A percentile compares a stretch with the other conserved stretches of the same genome.
Evolutionary conservation across 192 early-diverging fungal species (phyloP).

Genomic region (Radiomyces spectabilis): DNA sequence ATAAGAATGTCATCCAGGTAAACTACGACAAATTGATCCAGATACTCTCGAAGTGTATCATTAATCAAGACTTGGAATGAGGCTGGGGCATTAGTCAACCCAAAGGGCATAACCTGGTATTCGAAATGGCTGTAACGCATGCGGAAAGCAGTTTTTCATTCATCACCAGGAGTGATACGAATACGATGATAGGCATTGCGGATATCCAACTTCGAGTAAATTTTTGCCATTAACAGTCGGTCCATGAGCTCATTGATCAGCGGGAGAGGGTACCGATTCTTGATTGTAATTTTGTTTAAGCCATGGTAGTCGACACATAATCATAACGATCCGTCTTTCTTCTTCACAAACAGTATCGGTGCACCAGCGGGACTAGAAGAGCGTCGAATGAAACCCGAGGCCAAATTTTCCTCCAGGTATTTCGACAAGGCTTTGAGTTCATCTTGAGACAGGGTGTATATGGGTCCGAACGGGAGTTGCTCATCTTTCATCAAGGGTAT

Average conservation of each 20-base stretch:
- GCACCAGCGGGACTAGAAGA: slow-evolving; percentile 25
- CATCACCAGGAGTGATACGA: neutral
- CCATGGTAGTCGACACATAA: slow-evolving; percentile 33
- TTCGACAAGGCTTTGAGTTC: neutral
- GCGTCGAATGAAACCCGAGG: neutral
- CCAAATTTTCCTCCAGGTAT: slow-evolving; percentile 4
- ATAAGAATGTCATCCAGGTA: no score
- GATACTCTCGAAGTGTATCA: no score
- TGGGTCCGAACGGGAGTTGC: slow-evolving; percentile 10
- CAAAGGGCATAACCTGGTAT: no score
- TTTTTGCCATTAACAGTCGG: neutral
- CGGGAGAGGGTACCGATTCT: slow-evolving; percentile 31
- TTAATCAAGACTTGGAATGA: no score
- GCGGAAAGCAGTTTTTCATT: no score
- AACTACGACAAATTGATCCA: no score
- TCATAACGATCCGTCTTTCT: slow-evolving; percentile 32
- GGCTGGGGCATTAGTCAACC: no score
- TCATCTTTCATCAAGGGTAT: no score
- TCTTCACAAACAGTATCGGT: slow-evolving; percentile 38
- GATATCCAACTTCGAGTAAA: slow-evolving; percentile 24
- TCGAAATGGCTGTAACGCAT: no score
- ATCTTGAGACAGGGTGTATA: neutral
- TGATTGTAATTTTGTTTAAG: slow-evolving; percentile 34
- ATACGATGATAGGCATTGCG: neutral
- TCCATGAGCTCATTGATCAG: slow-evolving; percentile 30